Percentiles rank a stretch among this genome's conserved stretches.
These are phyloP conservation scores for Boletus rufocinnamomeus DNA, from an alignment of 768 basidiomycete genomes.

Conservation along the genomic window DNA sequence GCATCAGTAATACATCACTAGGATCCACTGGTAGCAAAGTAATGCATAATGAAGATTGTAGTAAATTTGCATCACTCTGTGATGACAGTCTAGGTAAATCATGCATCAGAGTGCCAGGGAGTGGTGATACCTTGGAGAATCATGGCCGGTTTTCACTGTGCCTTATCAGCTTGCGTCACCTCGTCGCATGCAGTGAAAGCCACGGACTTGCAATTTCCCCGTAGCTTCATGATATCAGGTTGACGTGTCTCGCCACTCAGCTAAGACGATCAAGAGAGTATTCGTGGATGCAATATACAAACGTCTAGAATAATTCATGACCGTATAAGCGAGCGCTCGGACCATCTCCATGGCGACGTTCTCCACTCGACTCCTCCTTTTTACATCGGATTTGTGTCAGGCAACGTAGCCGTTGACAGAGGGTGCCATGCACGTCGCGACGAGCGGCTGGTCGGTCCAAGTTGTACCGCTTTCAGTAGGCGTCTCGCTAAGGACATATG, in stretches of 20 bases:
- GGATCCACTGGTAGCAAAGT: no score
- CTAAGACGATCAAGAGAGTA: neutral
- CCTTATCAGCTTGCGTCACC: no score
- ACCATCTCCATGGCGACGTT: neutral
- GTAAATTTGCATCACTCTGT: no score
- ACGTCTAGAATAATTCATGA: no score
- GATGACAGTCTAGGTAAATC: no score
- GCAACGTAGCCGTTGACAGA: neutral
- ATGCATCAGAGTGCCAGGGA: no score
- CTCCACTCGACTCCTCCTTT: neutral
- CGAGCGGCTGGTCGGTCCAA: slow-evolving; percentile 5
- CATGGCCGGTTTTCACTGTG: no score
- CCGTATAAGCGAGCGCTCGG: neutral
- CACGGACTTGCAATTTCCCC: no score
- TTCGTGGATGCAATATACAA: neutral
- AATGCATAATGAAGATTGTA: no score
- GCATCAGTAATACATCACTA: no score
- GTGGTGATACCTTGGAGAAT: no score
- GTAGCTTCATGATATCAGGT: neutral
- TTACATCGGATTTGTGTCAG: neutral
- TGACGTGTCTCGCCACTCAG: neutral
- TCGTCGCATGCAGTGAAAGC: no score
- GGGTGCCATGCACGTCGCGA: neutral
- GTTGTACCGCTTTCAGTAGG: neutral
- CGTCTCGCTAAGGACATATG: slow-evolving; percentile 14